Conservation (phyloP, 352 stramenopile species). For the Globisporangium ultimum region DNA sequence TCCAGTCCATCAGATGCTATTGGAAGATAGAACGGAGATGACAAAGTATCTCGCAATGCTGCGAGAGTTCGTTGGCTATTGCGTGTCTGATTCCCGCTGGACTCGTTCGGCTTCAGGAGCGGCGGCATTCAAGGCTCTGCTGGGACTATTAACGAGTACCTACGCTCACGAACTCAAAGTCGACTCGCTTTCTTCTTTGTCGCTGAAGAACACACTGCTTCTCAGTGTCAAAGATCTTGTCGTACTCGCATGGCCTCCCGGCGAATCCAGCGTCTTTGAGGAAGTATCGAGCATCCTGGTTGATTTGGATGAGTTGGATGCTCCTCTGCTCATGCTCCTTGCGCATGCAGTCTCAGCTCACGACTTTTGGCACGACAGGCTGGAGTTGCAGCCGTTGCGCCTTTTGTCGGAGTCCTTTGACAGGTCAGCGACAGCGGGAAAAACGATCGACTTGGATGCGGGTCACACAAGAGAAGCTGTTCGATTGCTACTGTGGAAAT, state of each 20-base stretch:
- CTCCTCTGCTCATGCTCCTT: slow-evolving; percentile 5
- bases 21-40: not conserved
- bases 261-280: not conserved
- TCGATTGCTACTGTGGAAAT: slow-evolving; percentile 28
- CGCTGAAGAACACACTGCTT: slow-evolving; percentile 25
- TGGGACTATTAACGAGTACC: slow-evolving; percentile 6
- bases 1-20: slow-evolving; percentile 1
- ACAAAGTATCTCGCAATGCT: slow-evolving; percentile 6
- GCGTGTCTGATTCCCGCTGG: not conserved
- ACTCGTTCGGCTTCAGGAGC: not conserved
- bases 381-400: not conserved
- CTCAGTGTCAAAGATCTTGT: slow-evolving; percentile 28
- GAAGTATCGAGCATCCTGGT: not conserved
- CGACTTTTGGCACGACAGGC: not conserved
- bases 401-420: not conserved
- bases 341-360: not conserved
- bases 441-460: not conserved
- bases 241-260: not conserved
- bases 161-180: slow-evolving; percentile 1
- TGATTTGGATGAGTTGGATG: not conserved
- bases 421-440: not conserved
- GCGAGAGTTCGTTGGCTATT: slow-evolving; percentile 5
- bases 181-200: not conserved
- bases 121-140: slow-evolving; percentile 5
- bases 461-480: slow-evolving; percentile 8